These are phyloP conservation scores for Podospora comata DNA, from an alignment of 495 filamentous ascomycete species.

Conservation along the genomic window DNA sequence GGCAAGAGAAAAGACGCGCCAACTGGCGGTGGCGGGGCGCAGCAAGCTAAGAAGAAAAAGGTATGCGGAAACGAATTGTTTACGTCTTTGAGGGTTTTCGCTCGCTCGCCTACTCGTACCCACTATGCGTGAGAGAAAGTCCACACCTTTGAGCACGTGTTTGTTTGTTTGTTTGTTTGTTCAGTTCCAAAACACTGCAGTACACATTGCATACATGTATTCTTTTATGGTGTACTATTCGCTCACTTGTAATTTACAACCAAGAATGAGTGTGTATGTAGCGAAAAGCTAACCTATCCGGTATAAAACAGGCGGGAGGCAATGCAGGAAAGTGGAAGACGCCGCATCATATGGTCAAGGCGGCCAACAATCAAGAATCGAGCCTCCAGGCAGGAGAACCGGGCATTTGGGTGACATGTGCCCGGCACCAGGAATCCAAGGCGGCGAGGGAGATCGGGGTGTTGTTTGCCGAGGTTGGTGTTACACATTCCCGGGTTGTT, in stretches of 20 bases:
- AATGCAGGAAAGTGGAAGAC: conserved; percentile 56
- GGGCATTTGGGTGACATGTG: conserved; percentile 88
- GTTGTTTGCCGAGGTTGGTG: conserved; percentile 69
- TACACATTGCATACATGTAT: background rate
- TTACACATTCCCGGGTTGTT: background rate
- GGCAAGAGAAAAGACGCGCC: conserved; percentile 33
- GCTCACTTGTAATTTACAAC: background rate
- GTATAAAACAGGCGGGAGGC: conserved; percentile 38
- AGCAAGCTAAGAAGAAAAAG: conserved; percentile 35
- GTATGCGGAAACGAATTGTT: conserved; percentile 16
- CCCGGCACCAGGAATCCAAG: conserved; percentile 72
- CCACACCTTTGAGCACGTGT: background rate
- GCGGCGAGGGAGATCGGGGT: conserved; percentile 68
- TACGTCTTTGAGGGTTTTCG: background rate
- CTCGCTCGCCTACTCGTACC: background rate
- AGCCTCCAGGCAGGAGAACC: conserved; percentile 69
- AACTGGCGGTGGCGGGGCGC: conserved; percentile 8
- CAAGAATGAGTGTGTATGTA: background rate
- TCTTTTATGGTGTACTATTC: background rate
- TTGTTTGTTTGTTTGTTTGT: too few relatives aligned
- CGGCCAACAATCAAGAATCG: conserved; percentile 29
- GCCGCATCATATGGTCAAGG: conserved; percentile 48
- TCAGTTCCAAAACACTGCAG: too few relatives aligned
- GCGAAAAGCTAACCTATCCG: conserved; percentile 5
- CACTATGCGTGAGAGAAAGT: background rate